Conservation (phyloP, 768 basidiomycete species). For the Tylopilus sp. region DNA sequence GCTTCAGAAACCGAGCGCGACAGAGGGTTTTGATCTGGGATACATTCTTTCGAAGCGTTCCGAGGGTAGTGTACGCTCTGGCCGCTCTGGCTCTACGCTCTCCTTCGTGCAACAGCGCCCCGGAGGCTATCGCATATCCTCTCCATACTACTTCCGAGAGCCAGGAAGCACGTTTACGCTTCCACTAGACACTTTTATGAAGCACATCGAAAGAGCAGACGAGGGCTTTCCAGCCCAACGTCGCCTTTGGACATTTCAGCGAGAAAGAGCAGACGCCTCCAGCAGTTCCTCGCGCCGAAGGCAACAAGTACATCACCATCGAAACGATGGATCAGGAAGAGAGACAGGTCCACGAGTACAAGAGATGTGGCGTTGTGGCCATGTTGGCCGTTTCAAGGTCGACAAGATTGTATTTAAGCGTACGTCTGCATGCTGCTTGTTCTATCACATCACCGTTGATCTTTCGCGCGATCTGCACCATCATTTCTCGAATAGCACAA, state of each 20-base stretch:
- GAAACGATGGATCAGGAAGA: conserved; percentile 13
- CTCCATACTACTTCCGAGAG: conserved; percentile 25
- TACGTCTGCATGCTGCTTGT: conserved; percentile 28
- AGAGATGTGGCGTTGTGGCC: conserved; percentile 65
- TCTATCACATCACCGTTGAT: conserved; percentile 8
- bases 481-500: conserved; percentile 32
- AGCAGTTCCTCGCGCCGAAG: conserved; percentile 24
- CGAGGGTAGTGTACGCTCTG: conserved; percentile 35
- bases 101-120: conserved; percentile 15
- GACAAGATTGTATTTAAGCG: conserved; percentile 38
- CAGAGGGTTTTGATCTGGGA: conserved; percentile 43
- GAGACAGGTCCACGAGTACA: conserved; percentile 32
- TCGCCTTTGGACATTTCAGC: conserved; percentile 57
- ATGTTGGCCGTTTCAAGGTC: conserved; percentile 64
- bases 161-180: conserved; percentile 35
- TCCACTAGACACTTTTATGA: conserved; percentile 37
- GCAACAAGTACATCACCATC: conserved; percentile 14
- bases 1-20: background rate
- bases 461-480: background rate
- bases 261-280: conserved; percentile 44
- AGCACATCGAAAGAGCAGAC: conserved; percentile 36
- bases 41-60: conserved; percentile 36
- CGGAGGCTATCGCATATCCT: conserved; percentile 14
- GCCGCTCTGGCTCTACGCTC: conserved; percentile 17
- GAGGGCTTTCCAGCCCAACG: conserved; percentile 41